phyloP scores from a whole-genome alignment of 108 stramenopile genomes.

The Hondaea fermentalgiana region DNA sequence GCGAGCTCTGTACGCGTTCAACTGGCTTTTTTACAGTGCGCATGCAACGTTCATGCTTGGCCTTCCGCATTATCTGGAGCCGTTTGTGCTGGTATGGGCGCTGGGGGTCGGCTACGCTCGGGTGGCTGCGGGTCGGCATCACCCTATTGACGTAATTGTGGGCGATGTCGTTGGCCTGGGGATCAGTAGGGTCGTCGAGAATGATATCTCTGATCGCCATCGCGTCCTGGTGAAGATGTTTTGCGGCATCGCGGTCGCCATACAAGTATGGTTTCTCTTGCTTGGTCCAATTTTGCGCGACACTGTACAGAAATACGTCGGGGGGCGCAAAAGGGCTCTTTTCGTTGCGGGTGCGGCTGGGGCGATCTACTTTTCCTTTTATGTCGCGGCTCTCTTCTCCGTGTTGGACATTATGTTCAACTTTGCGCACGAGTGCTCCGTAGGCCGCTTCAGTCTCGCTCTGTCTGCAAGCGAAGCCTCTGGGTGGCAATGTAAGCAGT shows the following conservation, averaged over 20 bases:
- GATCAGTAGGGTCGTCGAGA: neutral
- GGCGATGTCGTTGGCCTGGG: constrained; percentile 4
- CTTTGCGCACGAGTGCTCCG: neutral
- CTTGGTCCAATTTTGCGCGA: neutral
- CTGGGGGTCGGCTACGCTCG: constrained; percentile 2
- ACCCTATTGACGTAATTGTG: constrained; percentile 19
- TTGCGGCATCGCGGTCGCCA: neutral
- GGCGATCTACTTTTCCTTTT: neutral
- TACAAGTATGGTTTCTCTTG: neutral
- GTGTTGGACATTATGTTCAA: neutral
- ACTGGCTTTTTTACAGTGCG: constrained; percentile 8
- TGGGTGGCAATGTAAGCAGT: neutral
- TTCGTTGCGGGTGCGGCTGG: neutral
- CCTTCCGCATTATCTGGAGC: neutral
- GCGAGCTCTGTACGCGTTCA: neutral
- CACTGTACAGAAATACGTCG: neutral
- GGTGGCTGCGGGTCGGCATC: constrained; percentile 20
- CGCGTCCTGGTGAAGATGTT: neutral
- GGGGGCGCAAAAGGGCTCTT: neutral
- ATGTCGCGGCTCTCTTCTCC: neutral
- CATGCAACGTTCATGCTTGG: neutral
- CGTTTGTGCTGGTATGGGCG: neutral
- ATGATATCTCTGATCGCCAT: neutral
- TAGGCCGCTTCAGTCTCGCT: neutral
- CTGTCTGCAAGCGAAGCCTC: neutral